Base-by-base conservation (phyloP, 345 rosid species). In the Melaleuca alternifolia region DNA sequence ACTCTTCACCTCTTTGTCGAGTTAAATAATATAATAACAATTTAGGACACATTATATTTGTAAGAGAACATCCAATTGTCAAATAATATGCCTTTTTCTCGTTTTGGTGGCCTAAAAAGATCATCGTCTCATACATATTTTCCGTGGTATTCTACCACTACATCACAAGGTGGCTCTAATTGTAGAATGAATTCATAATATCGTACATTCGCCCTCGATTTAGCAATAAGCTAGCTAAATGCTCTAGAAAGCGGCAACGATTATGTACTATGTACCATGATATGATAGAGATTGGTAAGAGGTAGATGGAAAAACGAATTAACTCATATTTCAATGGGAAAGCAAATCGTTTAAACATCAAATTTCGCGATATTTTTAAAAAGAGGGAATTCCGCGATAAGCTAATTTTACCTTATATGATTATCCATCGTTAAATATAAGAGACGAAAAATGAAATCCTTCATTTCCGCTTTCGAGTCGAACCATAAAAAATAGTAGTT, bases 211-310 rank as follows among this genome's bases (percentile, higher is more conserved):
- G 0, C 24, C 13, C 79, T 71, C 6, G 8, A 18, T 16, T 71
- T 65, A 65, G 46, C 12, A 3, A 5, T 23, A 2, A 33, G n/a
- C n/a, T n/a, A 1, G 20, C 28, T n/a, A 53, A 53, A 53, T 18
- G 2, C 23, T 18, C 8, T 18, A 20, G 23, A 18, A 54, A 54
- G 56, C 56, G 3, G 4, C 4, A 20, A 54, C 37, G 12, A 16
- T 7, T 13, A 12, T 41, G 41, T 4, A 4, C 41, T 41, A 2
- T 2, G 41, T n/a, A n/a, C 18, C 8, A 2, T 1, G 0, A n/a
- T 5, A 6, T n/a, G 11, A 28, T 0, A 28, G 28, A 1, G 0
- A 30, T 1, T 7, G 46, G 44, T 26, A 7, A 30, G 11, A 23
- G 21, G 46, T 37, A 7, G 1, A 33, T 33, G 77, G 30, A 65